phyloP scores from a whole-genome alignment of 345 rosid genomes.

The Eucalyptus curtisii region DNA sequence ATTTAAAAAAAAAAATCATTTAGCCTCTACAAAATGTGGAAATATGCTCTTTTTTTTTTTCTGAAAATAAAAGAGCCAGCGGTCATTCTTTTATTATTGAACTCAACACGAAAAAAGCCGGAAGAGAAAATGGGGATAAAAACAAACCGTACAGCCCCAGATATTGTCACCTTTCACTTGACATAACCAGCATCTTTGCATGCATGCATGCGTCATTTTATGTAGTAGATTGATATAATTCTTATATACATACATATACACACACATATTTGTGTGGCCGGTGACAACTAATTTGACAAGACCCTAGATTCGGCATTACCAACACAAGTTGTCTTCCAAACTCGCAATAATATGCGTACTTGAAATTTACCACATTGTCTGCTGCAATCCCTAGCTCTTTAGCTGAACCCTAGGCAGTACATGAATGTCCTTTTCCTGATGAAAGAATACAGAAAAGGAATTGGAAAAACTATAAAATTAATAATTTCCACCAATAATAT shows the following conservation, averaged over 20 bases:
- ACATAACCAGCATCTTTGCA: background rate
- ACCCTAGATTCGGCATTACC: background rate
- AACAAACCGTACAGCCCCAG: background rate
- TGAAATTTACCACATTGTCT: background rate
- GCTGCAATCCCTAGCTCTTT: background rate
- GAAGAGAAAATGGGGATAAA: background rate
- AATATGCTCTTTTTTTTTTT: background rate
- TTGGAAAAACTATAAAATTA: background rate
- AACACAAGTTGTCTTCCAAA: background rate
- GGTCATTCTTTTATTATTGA: background rate
- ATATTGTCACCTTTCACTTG: background rate
- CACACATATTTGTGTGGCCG: background rate
- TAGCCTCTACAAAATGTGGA: background rate
- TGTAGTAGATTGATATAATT: background rate
- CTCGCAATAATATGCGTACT: background rate
- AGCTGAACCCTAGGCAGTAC: background rate
- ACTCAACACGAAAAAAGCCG: background rate
- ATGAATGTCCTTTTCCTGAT: background rate
- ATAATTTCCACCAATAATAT: background rate
- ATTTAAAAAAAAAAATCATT: background rate
- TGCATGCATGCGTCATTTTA: background rate
- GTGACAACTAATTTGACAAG: background rate
- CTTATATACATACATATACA: background rate
- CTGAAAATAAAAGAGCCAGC: background rate
- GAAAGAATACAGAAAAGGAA: background rate